Conservation (phyloP, 192 early-diverging fungal genomes). For the Mortierella hygrophila region DNA sequence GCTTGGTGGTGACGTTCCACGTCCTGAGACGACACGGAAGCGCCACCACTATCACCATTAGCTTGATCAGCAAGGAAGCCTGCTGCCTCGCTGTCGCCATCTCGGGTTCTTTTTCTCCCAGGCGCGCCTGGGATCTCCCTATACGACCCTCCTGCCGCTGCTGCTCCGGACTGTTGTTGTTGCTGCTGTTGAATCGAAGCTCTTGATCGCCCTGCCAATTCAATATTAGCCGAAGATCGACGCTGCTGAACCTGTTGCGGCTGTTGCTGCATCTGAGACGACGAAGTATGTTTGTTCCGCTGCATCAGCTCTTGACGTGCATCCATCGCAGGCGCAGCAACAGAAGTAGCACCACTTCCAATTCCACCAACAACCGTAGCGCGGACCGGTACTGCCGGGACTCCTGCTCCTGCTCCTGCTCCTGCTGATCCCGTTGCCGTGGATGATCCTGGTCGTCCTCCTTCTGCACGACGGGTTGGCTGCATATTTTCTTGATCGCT, state of each 20-base stretch:
- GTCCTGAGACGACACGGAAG: not conserved
- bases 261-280: slow-evolving; percentile 5
- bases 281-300: slow-evolving; percentile 21
- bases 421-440: not conserved
- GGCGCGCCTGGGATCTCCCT: not conserved
- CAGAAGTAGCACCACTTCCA: not conserved
- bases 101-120: not conserved
- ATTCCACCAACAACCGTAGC: not conserved
- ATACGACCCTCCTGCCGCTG: not conserved
- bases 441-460: not conserved
- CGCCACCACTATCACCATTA: not conserved
- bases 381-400: not conserved
- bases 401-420: not conserved
- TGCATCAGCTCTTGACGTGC: slow-evolving; percentile 34
- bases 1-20: not conserved
- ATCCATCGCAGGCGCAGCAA: not conserved
- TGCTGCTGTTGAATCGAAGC: not conserved
- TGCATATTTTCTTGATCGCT: slow-evolving; percentile 31
- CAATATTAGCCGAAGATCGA: slow-evolving; percentile 3
- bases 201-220: slow-evolving; percentile 9
- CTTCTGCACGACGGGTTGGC: not conserved
- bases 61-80: not conserved
- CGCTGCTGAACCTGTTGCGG: not conserved
- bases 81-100: not conserved
- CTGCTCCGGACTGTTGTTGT: not conserved